Evolutionary conservation across 202 grass and related monocot genomes (phyloP), one percentile per base, ranked within the genome.

Genomic region (Hordeum pubiflorum): DNA sequence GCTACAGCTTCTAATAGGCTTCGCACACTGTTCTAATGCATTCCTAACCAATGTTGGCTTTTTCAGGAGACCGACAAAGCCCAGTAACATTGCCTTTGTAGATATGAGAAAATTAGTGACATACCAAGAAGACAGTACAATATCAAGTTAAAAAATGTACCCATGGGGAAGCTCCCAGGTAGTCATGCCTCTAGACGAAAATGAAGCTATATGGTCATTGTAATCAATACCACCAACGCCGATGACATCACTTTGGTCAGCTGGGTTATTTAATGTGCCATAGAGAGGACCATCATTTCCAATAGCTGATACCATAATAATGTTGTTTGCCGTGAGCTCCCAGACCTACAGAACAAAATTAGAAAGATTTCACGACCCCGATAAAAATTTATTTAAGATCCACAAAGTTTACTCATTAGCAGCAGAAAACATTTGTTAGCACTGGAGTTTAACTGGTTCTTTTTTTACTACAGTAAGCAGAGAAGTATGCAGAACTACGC

Each of bases 141-240:
- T 61, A 61, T 9, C 37, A 80, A 93, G 81, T 73, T 22, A 79
- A 72, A 84, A 32, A 46, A 74, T 76, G 46, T 89, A 98, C 95
- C 95, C 95, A 80, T 98, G 95, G 82, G 95, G 95, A 86, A 98
- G 90, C 75, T 98, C 95, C 95, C 95, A 98, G 31, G 95, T 98
- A 82, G 89, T 98, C 95, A 94, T 98, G 84, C 95, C 95, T 62
- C 95, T 89, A 65, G 95, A 98, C 29, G 95, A 98, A 88, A 98
- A 98, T 85, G 95, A 94, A 84, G 95, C 95, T 86, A 98, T 93
- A 84, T 94, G 92, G 77, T 98, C 85, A 80, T 94, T 93, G 83
- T 98, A 98, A 94, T 98, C 95, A 80, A 98, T 98, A 82, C 95
- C 95, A 44, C 92, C 95, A 50, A 98, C 92, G 1, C 95, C 92